Evolutionary conservation across 768 basidiomycete genomes (phyloP).

Genomic region (Amylocystis lapponica): DNA sequence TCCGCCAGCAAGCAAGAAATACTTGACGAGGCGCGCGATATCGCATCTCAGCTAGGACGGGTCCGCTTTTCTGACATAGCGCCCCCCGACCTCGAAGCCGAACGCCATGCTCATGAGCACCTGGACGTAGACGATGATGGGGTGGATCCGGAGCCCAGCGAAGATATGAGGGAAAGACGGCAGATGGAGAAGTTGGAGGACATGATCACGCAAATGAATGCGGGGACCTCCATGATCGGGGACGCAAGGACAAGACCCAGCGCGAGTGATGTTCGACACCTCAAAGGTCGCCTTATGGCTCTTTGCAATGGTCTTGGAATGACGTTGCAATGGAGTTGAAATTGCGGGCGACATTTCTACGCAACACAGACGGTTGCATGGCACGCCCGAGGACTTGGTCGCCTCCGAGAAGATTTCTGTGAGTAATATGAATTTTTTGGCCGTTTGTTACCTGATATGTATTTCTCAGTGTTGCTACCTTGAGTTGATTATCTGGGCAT

Average conservation of each 20-base stretch:
- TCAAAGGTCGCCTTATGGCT: conserved; percentile 12
- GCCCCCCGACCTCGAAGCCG: conserved; percentile 72
- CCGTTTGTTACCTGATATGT: too few species aligned
- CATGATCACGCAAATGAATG: conserved; percentile 41
- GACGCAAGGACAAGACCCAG: conserved; percentile 10
- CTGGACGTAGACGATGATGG: conserved; percentile 31
- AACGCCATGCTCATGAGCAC: conserved; percentile 69
- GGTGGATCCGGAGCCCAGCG: conserved; percentile 17
- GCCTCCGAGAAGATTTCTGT: too few species aligned
- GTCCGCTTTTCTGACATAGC: conserved; percentile 69
- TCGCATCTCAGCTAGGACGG: conserved; percentile 49
- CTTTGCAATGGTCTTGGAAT: conserved; percentile 11
- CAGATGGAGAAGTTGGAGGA: conserved; percentile 54
- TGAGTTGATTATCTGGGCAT: too few species aligned
- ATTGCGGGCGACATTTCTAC: too few species aligned
- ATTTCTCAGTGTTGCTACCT: too few species aligned
- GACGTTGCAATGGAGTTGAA: conserved; percentile 17
- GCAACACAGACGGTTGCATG: too few species aligned
- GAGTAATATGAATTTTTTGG: too few species aligned
- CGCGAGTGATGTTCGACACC: conserved; percentile 15
- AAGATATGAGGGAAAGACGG: conserved; percentile 40
- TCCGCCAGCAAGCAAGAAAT: conserved; percentile 11
- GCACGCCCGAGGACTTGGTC: too few species aligned
- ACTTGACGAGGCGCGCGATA: conserved; percentile 43
- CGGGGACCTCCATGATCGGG: conserved; percentile 3